Evolutionary conservation across 2,329 filamentous ascomycete genomes (phyloP).

Genomic region (Curvularia lunata): DNA sequence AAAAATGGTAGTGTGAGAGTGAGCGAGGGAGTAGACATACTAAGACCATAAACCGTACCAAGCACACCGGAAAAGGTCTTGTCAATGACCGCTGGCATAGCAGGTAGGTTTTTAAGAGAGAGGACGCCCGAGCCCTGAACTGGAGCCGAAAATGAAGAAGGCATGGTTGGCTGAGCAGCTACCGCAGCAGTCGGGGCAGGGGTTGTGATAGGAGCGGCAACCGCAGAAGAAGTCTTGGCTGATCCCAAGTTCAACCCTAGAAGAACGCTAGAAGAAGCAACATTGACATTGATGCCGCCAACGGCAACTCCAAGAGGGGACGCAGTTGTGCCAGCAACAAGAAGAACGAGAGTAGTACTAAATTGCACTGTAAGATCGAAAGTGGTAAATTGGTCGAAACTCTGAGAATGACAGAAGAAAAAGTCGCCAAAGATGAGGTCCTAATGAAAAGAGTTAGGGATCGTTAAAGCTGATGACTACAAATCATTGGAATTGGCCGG

Average conservation of each 20-base stretch:
- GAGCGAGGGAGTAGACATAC: background rate
- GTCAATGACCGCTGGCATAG: constrained; percentile 14
- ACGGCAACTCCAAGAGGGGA: constrained; percentile 8
- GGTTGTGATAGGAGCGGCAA: background rate
- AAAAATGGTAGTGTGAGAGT: background rate
- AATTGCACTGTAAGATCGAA: constrained; percentile 7
- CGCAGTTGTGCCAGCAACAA: constrained; percentile 2
- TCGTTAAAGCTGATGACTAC: background rate
- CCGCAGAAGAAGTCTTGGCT: background rate
- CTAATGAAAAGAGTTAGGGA: background rate
- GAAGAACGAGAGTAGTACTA: constrained; percentile 8
- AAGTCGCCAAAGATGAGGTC: background rate
- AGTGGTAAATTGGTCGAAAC: background rate
- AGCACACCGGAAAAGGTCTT: constrained; percentile 3
- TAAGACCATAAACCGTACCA: constrained; percentile 2
- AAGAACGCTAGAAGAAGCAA: constrained; percentile 7
- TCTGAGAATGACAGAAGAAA: background rate
- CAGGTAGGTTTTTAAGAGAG: constrained; percentile 8
- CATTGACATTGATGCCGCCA: constrained; percentile 1
- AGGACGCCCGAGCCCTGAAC: constrained; percentile 7
- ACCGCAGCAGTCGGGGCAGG: background rate
- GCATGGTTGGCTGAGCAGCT: background rate
- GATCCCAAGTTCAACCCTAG: background rate
- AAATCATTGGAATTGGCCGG: background rate
- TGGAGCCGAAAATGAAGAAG: constrained; percentile 12